phyloP scores from a whole-genome alignment of 768 basidiomycete species.

The Calocera cornea region DNA sequence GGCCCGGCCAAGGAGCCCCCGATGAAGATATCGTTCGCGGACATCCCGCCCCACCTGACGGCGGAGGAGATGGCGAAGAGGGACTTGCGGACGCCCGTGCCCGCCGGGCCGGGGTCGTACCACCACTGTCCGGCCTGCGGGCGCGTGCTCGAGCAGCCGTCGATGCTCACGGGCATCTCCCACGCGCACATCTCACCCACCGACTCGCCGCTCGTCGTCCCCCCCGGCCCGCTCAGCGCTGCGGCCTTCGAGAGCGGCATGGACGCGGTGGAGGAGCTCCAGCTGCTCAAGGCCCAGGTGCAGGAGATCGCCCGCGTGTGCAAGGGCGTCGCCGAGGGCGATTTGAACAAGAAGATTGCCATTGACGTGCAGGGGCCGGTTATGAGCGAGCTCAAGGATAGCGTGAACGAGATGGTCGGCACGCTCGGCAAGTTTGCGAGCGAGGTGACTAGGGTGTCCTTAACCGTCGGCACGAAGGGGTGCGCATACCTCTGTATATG shows the following conservation, averaged over 20 bases:
- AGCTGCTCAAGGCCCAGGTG: conserved; percentile 69
- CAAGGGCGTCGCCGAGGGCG: conserved; percentile 64
- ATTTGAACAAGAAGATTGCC: conserved; percentile 64
- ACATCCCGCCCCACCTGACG: neutral
- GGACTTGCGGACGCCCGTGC: neutral
- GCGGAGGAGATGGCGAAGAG: neutral
- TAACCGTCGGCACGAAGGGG: conserved; percentile 26
- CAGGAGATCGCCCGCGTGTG: conserved; percentile 70
- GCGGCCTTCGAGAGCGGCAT: conserved; percentile 47
- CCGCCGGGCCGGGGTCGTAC: neutral
- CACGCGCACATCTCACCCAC: conserved; percentile 9
- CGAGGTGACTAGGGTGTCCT: conserved; percentile 55
- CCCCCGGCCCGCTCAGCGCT: conserved; percentile 42
- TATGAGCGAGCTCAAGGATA: conserved; percentile 69
- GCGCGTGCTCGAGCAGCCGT: conserved; percentile 4
- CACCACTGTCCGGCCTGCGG: conserved; percentile 10
- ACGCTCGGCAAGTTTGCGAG: conserved; percentile 77
- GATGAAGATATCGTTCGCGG: neutral
- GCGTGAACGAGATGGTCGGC: conserved; percentile 53
- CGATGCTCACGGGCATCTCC: neutral
- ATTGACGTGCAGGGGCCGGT: conserved; percentile 65
- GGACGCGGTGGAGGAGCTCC: conserved; percentile 64
- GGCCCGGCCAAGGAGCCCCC: neutral
- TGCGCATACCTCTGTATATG: conserved; percentile 18
- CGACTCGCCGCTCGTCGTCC: conserved; percentile 30